Evolutionary conservation across 2,329 filamentous ascomycete genomes (phyloP), one percentile per base, ranked within the genome.

Genomic region (Colletotrichum camelliae): DNA sequence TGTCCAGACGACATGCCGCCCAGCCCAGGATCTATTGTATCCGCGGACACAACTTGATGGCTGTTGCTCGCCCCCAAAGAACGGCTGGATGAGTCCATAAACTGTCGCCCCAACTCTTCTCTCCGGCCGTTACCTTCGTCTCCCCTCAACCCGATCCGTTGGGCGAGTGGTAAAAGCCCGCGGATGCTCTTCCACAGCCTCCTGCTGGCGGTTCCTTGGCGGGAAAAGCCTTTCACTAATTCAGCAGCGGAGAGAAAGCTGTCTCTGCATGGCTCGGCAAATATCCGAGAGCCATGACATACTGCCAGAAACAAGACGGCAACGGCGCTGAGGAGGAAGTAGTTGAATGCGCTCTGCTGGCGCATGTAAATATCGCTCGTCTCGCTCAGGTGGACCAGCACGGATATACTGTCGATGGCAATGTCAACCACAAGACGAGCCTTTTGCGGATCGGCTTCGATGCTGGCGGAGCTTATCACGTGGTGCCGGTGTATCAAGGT

Each of bases 401-500:
- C 83, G 15, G 82, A 83, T 31, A 86, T 81, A 43, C 78, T 79
- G 35, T 79, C 78, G 24, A 77, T 72, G 2, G 84, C 84, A 2
- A 84, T 82, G 68, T 85, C 84, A 2, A 88, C 86, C 0, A 86
- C 86, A 0, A 83, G 79, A 10, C 83, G 83, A 0, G 86, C 86
- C 7, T 81, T 84, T 0, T 81, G 76, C 1, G 81, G 77, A 12
- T 86, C 82, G 0, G 83, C 77, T 1, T 81, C 78, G 21, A 88
- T 87, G 13, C 83, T 82, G 7, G 82, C 79, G 0, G 81, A 79
- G 3, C 82, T 85, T 58, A 88, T 81, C 1, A 88, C 79, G n/a
- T 87, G 82, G n/a, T 87, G 84, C 0, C 87, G 81, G 61, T 88
- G 85, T 1, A 88, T 86, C 2, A 88, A 78, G 5, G 86, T 87